Evolutionary conservation across 148 eudicot species (phyloP).

Genomic region (Arctostaphylos glauca): DNA sequence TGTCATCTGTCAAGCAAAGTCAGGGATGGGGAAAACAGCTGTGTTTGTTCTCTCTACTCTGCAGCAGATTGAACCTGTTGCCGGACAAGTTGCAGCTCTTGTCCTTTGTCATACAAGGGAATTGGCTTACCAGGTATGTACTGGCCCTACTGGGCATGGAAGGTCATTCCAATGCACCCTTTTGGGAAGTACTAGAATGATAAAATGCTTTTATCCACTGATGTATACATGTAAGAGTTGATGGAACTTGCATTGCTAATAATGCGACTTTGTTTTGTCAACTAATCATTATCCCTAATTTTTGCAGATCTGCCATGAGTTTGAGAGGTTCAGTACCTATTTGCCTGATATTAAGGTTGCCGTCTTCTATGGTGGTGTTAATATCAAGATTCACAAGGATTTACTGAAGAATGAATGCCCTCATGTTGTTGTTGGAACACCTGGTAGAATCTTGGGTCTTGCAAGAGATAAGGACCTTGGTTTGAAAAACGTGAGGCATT

Average conservation of each 20-base stretch:
- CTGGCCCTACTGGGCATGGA: background rate
- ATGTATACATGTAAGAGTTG: background rate
- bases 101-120: conserved; percentile 65
- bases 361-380: conserved; percentile 65
- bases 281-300: background rate
- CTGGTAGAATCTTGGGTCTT: conserved; percentile 51
- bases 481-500: conserved; percentile 58
- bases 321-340: conserved; percentile 55
- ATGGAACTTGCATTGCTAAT: background rate
- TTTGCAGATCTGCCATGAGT: conserved; percentile 55
- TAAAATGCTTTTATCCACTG: background rate
- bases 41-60: conserved; percentile 56
- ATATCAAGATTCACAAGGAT: conserved; percentile 52
- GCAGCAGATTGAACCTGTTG: conserved; percentile 61
- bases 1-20: conserved; percentile 63
- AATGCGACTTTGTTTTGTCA: background rate
- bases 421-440: conserved; percentile 66
- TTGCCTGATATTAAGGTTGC: conserved; percentile 55
- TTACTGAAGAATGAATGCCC: conserved; percentile 60
- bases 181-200: background rate
- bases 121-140: conserved; percentile 51
- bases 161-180: background rate
- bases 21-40: conserved; percentile 66
- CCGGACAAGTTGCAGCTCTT: conserved; percentile 65
- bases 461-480: conserved; percentile 56